phyloP scores from a whole-genome alignment of 2,329 filamentous ascomycete genomes.

The Chaetomium strumarium region DNA sequence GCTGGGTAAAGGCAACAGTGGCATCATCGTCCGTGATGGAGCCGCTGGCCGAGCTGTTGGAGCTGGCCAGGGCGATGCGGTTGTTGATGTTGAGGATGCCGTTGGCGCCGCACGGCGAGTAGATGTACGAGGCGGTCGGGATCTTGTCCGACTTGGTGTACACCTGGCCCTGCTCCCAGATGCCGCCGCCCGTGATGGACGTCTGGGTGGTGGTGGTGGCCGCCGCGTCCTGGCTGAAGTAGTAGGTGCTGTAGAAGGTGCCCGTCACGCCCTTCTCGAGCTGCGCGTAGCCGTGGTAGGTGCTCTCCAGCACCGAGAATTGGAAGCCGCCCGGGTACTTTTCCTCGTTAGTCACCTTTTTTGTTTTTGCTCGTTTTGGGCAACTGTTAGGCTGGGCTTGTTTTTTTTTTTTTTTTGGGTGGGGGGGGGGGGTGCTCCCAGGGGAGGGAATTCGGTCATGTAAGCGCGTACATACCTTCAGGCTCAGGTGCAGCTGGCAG shows the following conservation, averaged over 20 bases:
- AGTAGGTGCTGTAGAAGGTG: constrained; percentile 42
- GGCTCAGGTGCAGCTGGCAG: constrained; percentile 42
- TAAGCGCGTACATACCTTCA: constrained; percentile 30
- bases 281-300: constrained; percentile 45
- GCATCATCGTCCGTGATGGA: constrained; percentile 41
- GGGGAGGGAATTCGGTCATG: no score
- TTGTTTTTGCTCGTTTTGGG: no score
- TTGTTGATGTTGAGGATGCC: constrained; percentile 45
- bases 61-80: constrained; percentile 37
- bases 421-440: background rate
- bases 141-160: constrained; percentile 43
- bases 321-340: constrained; percentile 42
- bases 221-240: constrained; percentile 40
- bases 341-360: no score
- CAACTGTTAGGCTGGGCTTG: no score
- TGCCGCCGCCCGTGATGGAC: constrained; percentile 37
- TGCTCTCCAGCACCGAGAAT: constrained; percentile 41
- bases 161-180: constrained; percentile 39
- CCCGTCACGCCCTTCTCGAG: constrained; percentile 40
- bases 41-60: constrained; percentile 33
- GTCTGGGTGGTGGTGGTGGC: constrained; percentile 41
- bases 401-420: background rate
- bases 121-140: constrained; percentile 40
- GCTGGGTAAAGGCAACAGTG: constrained; percentile 40
- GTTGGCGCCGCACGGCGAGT: constrained; percentile 39